These are phyloP conservation scores for Diaporthe helianthi DNA, from an alignment of 2,329 filamentous ascomycete species.

Conservation along the genomic window DNA sequence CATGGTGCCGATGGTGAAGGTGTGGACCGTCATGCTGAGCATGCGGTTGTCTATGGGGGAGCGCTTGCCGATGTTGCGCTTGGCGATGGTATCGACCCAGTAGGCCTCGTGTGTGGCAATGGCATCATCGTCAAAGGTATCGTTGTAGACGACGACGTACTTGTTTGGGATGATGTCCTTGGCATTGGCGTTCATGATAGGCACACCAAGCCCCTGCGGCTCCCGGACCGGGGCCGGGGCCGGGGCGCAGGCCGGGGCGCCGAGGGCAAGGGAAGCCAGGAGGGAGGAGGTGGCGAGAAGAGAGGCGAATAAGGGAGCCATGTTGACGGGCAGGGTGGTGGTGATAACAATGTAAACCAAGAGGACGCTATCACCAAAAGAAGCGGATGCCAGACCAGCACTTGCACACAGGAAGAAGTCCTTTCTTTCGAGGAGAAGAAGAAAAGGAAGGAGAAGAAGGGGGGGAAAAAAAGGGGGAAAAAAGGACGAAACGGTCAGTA, in stretches of 20 bases:
- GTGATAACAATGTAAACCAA: not conserved
- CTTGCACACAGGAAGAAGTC: conserved; percentile 8
- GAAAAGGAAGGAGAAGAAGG: too few species aligned
- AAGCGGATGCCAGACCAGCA: conserved; percentile 25
- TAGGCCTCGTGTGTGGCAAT: conserved; percentile 58
- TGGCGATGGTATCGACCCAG: conserved; percentile 58
- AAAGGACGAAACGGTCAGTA: not conserved
- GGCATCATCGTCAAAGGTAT: conserved; percentile 54
- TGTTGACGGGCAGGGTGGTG: not conserved
- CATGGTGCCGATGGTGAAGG: conserved; percentile 57
- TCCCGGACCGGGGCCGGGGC: not conserved
- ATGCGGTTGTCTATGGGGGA: conserved; percentile 51
- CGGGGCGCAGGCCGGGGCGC: conserved; percentile 20
- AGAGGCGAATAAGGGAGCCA: conserved; percentile 17
- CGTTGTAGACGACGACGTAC: conserved; percentile 72
- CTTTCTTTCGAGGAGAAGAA: not conserved
- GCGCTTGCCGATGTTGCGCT: conserved; percentile 64
- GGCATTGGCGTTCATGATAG: conserved; percentile 58
- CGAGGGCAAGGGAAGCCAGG: conserved; percentile 29
- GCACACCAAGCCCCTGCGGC: conserved; percentile 45
- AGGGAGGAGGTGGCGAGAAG: conserved; percentile 24
- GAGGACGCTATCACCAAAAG: not conserved
- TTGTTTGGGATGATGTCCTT: conserved; percentile 59
- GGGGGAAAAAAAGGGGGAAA: too few species aligned
- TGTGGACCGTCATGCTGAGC: conserved; percentile 55